Conservation (phyloP, 352 stramenopile species). For the Pythium biforme region DNA sequence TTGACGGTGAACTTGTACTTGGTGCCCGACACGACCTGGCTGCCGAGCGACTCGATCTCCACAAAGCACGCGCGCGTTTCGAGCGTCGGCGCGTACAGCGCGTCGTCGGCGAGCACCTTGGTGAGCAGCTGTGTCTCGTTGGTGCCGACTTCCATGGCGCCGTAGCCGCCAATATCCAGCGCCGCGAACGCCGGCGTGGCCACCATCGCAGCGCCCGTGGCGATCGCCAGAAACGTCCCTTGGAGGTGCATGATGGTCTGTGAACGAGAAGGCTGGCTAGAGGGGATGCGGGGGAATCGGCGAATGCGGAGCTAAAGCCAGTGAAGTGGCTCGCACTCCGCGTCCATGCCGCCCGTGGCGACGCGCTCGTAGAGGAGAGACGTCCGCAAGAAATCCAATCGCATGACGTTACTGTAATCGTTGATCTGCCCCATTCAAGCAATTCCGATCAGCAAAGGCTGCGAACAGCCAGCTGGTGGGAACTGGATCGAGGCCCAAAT, state of each 20-base stretch:
- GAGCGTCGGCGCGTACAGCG: constrained; percentile 21
- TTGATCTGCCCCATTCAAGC: too few species aligned
- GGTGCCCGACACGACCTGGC: constrained; percentile 34
- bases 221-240: neutral
- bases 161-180: constrained; percentile 3
- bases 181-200: neutral
- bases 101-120: constrained; percentile 18
- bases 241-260: neutral
- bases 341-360: neutral
- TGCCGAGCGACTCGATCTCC: constrained; percentile 27
- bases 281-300: neutral
- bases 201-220: too few species aligned
- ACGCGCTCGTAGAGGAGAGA: neutral
- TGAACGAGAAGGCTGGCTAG: neutral
- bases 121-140: constrained; percentile 17
- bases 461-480: too few species aligned
- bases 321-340: too few species aligned
- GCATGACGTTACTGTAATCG: too few species aligned
- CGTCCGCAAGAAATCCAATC: neutral
- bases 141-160: neutral
- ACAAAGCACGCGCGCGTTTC: constrained; percentile 33
- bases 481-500: too few species aligned
- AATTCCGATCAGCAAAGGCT: too few species aligned
- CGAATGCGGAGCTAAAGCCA: too few species aligned
- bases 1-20: constrained; percentile 33